phyloP scores from a whole-genome alignment of 495 filamentous ascomycete genomes.

The Clohesyomyces aquaticus region DNA sequence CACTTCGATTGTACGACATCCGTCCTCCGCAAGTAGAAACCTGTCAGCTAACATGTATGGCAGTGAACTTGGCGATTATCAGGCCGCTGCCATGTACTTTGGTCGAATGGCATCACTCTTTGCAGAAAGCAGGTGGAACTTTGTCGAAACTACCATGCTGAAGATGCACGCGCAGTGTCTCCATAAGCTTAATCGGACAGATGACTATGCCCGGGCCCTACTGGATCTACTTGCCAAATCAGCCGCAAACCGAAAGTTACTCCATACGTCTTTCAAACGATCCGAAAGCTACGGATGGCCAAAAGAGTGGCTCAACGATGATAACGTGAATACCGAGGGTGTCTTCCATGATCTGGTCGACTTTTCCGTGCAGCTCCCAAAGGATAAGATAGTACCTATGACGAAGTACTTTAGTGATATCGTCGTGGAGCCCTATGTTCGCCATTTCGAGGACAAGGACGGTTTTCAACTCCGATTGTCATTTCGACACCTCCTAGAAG shows the following conservation, averaged over 20 bases:
- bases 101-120: constrained; percentile 81
- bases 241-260: constrained; percentile 58
- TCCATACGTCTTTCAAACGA: constrained; percentile 12
- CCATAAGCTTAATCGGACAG: constrained; percentile 70
- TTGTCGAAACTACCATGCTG: constrained; percentile 79
- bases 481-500: constrained; percentile 72
- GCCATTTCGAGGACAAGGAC: constrained; percentile 72
- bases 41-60: constrained; percentile 7
- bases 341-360: constrained; percentile 69
- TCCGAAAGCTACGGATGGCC: constrained; percentile 23
- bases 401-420: constrained; percentile 73
- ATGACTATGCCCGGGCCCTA: constrained; percentile 78
- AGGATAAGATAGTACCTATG: constrained; percentile 69
- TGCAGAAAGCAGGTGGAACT: constrained; percentile 75
- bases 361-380: constrained; percentile 63
- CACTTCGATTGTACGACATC: constrained; percentile 70
- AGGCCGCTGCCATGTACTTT: constrained; percentile 76
- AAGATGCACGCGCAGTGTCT: constrained; percentile 85
- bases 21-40: constrained; percentile 1
- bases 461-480: constrained; percentile 74
- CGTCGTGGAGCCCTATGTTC: constrained; percentile 67
- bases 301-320: constrained; percentile 55
- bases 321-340: constrained; percentile 58
- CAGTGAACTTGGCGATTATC: constrained; percentile 69
- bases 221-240: constrained; percentile 74